Evolutionary conservation across 257 asterid species (phyloP).

Genomic region (Solanum rostratum): DNA sequence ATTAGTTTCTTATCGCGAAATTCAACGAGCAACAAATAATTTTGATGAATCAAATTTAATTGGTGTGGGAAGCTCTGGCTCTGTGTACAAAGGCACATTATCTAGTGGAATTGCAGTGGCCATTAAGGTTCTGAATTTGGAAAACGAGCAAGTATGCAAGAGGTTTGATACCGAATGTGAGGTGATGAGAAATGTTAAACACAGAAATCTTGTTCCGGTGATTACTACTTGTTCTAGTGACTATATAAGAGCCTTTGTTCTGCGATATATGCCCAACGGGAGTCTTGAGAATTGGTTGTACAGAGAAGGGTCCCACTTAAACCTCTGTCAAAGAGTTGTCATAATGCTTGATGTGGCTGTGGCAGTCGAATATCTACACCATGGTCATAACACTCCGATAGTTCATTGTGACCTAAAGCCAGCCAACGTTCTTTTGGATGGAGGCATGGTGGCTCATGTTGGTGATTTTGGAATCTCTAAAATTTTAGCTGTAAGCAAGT

Average conservation of each 20-base stretch:
- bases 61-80: no score
- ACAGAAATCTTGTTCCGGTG: no score
- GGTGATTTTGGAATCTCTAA: conserved; percentile 28
- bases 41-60: no score
- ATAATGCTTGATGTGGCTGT: conserved; percentile 19
- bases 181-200: no score
- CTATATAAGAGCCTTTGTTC: conserved; percentile 10
- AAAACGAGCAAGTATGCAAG: no score
- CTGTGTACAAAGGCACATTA: no score
- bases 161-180: no score
- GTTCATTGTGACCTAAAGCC: conserved; percentile 33
- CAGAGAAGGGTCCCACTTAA: not conserved
- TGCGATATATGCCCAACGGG: conserved; percentile 28
- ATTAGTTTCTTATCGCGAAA: no score
- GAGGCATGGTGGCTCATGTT: conserved; percentile 8
- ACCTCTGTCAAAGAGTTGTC: conserved; percentile 7
- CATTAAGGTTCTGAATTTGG: no score
- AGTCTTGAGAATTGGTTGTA: conserved; percentile 20
- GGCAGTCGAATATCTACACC: conserved; percentile 29
- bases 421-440: conserved; percentile 20
- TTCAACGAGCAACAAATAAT: no score
- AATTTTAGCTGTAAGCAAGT: not conserved
- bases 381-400: conserved; percentile 5
- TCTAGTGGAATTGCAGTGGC: no score
- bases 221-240: conserved; percentile 18